Evolutionary conservation across 2,329 filamentous ascomycete genomes (phyloP).

Genomic region (Neocatenulostroma microsporum): DNA sequence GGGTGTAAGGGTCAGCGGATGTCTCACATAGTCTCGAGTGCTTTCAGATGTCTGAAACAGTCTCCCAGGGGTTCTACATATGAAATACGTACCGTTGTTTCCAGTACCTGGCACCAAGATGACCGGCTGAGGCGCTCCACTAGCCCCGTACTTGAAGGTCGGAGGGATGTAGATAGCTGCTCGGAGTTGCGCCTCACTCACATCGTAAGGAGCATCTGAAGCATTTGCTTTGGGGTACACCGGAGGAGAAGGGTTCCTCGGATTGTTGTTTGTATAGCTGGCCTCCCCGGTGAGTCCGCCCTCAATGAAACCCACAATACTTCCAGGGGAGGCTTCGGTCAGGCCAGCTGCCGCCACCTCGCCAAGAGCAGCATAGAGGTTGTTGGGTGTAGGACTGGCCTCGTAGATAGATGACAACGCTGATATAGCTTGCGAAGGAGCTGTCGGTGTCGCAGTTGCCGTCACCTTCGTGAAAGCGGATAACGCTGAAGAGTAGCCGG

Average conservation of each 20-base stretch:
- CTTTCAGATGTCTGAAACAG: too few relatives aligned
- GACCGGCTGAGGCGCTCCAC: constrained; percentile 36
- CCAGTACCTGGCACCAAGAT: constrained; percentile 50
- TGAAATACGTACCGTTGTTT: too few relatives aligned
- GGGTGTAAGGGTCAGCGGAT: too few relatives aligned
- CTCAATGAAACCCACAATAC: constrained; percentile 14
- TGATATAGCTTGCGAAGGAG: constrained; percentile 3
- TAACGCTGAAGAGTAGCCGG: constrained; percentile 7
- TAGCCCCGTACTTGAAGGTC: constrained; percentile 41
- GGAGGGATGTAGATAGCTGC: constrained; percentile 47
- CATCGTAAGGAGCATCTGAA: constrained; percentile 43
- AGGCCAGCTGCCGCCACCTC: constrained; percentile 23
- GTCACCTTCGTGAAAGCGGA: constrained; percentile 3
- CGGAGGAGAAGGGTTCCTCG: constrained; percentile 13
- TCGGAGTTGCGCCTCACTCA: constrained; percentile 41
- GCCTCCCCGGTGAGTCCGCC: constrained; percentile 19
- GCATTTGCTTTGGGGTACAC: constrained; percentile 34
- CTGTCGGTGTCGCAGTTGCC: constrained; percentile 8
- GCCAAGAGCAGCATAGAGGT: constrained; percentile 21
- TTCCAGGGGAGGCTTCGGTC: constrained; percentile 18
- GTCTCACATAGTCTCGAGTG: too few relatives aligned
- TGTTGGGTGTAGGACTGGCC: constrained; percentile 18
- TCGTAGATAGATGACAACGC: constrained; percentile 8
- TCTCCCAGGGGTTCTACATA: too few relatives aligned
- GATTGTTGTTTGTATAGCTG: constrained; percentile 24